Percentiles rank a stretch among this genome's conserved stretches.
Evolutionary conservation across 2,329 filamentous ascomycete species (phyloP).

Genomic region (Arthrobotrys entomopaga): DNA sequence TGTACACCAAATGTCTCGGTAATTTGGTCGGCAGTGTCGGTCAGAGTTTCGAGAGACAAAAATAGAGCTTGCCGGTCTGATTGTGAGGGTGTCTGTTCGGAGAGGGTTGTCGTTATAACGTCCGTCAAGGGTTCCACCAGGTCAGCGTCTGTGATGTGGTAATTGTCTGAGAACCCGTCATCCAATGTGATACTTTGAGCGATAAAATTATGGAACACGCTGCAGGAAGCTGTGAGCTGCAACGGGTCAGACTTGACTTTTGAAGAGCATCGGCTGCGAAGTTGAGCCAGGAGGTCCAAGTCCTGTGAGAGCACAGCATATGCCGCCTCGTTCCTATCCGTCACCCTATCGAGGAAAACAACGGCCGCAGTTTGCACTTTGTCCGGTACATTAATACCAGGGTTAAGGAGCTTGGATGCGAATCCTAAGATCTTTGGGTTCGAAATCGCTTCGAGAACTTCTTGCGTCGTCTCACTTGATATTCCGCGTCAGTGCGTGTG

Average conservation of each 20-base stretch:
- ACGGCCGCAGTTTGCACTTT: conserved; percentile 54
- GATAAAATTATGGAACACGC: conserved; percentile 38
- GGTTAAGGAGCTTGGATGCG: conserved; percentile 67
- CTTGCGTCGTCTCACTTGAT: conserved; percentile 69
- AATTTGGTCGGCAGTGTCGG: conserved; percentile 17
- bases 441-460: conserved; percentile 69
- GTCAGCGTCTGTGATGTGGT: conserved; percentile 23
- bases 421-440: conserved; percentile 67
- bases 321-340: conserved; percentile 68
- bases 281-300: background rate
- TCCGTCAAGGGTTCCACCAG: conserved; percentile 31
- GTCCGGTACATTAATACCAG: conserved; percentile 62
- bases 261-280: conserved; percentile 3
- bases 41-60: conserved; percentile 41
- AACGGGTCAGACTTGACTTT: conserved; percentile 2
- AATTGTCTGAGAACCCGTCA: conserved; percentile 15
- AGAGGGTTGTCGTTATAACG: conserved; percentile 16
- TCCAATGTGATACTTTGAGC: background rate
- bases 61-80: conserved; percentile 43
- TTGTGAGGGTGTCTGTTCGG: conserved; percentile 32
- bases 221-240: conserved; percentile 26
- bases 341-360: conserved; percentile 57
- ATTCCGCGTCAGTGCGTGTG: conserved; percentile 2
- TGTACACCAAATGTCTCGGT: conserved; percentile 40
- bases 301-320: conserved; percentile 64